These are phyloP conservation scores for Thymus mandschuricus DNA, from an alignment of 257 asterid species.

Conservation along the genomic window DNA sequence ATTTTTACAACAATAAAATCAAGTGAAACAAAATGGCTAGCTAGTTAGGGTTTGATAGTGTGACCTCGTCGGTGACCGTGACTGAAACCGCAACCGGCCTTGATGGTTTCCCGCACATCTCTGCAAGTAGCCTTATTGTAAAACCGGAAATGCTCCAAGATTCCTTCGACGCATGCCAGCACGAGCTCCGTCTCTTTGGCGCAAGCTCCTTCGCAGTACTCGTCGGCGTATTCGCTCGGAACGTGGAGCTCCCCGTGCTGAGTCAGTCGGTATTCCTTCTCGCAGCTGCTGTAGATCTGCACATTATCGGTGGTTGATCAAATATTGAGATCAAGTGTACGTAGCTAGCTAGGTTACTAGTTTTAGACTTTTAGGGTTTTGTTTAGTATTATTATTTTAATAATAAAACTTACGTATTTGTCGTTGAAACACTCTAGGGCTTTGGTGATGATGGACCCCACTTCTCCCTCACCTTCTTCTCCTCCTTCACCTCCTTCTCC, in stretches of 20 bases:
- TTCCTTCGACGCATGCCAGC: conserved; percentile 47
- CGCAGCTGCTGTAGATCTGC: conserved; percentile 65
- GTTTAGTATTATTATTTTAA: neutral
- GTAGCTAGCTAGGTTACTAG: no score
- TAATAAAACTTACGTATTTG: conserved; percentile 10
- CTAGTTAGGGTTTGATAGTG: neutral
- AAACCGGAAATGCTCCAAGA: conserved; percentile 43
- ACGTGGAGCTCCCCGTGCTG: conserved; percentile 55
- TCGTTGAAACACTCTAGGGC: conserved; percentile 59
- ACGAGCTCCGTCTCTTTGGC: conserved; percentile 54
- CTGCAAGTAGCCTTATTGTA: conserved; percentile 50
- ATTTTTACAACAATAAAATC: no score
- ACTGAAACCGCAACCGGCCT: conserved; percentile 58
- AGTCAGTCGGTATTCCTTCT: conserved; percentile 49
- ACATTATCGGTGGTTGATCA: no score
- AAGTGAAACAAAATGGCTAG: no score
- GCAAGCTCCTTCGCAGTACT: conserved; percentile 66
- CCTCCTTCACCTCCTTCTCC: conserved; percentile 16
- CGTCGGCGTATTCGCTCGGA: conserved; percentile 47
- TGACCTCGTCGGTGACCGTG: conserved; percentile 64
- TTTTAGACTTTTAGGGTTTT: neutral
- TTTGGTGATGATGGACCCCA: conserved; percentile 39
- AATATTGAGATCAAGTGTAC: no score
- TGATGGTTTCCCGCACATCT: conserved; percentile 50
- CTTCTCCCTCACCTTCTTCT: conserved; percentile 29